Conservation (phyloP, 1,284 basidiomycete species). For the Exsudoporus floridanus region DNA sequence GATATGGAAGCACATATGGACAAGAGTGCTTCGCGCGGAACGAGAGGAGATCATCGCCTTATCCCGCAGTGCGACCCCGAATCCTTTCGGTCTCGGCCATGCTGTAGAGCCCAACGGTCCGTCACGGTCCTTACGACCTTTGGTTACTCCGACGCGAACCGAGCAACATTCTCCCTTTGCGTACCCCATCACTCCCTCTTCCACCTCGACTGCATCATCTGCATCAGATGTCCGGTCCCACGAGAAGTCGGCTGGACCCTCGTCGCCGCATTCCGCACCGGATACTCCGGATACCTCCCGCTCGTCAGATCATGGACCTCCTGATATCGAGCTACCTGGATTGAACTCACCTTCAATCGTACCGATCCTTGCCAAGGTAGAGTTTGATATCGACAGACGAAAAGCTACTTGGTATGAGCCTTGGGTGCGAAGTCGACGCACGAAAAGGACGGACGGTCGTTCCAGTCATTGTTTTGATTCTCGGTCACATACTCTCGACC, state of each 20-base stretch:
- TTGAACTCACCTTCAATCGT: conserved; percentile 61
- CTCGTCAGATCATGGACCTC: conserved; percentile 43
- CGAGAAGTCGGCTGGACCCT: conserved; percentile 47
- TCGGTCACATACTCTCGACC: conserved; percentile 22
- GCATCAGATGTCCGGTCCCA: conserved; percentile 45
- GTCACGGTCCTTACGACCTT: conserved; percentile 43
- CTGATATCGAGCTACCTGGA: conserved; percentile 63
- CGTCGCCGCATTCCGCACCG: conserved; percentile 45
- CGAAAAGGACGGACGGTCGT: conserved; percentile 51
- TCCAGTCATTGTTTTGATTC: conserved; percentile 32
- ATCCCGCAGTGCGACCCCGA: conserved; percentile 42
- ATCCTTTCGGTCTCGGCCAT: conserved; percentile 44
- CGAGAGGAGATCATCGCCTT: conserved; percentile 50
- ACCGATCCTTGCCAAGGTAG: conserved; percentile 82
- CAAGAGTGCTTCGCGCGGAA: conserved; percentile 64
- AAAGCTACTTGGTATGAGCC: conserved; percentile 80
- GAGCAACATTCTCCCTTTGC: conserved; percentile 35
- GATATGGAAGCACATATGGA: conserved; percentile 82
- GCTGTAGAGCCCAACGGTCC: conserved; percentile 39
- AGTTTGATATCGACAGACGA: conserved; percentile 79
- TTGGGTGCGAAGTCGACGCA: conserved; percentile 66
- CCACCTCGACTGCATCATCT: conserved; percentile 54
- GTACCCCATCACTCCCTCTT: conserved; percentile 51
- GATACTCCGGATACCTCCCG: conserved; percentile 60
- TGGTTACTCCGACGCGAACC: conserved; percentile 44